Evolutionary conservation across 1,284 basidiomycete genomes (phyloP), one percentile per base, ranked within the genome.

Genomic region (Melampsora larici-populina): DNA sequence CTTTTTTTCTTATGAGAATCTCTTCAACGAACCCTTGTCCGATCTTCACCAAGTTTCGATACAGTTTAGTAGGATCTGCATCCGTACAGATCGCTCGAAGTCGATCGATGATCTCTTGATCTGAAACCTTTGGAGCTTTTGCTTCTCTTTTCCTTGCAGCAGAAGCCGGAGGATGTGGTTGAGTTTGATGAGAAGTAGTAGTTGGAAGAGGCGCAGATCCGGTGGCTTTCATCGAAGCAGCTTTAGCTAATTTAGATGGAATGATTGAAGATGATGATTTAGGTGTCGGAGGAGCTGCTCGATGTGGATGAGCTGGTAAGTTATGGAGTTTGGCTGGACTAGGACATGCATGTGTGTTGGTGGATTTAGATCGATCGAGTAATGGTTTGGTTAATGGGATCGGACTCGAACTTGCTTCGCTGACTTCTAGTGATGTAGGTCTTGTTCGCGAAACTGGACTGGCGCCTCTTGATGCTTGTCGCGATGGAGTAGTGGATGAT

Each of bases 71-170:
- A 58, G 97, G 97, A 84, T 99, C 97, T 6, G 94, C 95, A 82
- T 97, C 93, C 0, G 95, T 96, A 84, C 97, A 99, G 82, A 99
- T 98, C 81, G 91, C 90, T 83, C 93, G 91, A 82, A 99, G 85
- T 63, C 94, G 89, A 81, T 90, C 91, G 79, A 99, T 90, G 79
- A 98, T 93, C 94, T 92, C 82, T 91, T 91, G 79, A 89, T 89
- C 73, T 80, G 81, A 83, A 91, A 90, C 80, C 87, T 88, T 78
- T 2, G 77, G 31, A 63, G 70, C 43, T 69, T 83, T 84, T n/a
- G 81, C 81, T 70, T 84, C 80, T 69, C 84, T 79, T 43, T 81
- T 79, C 17, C 83, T 78, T 55, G 81, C 78, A 49, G 80, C 80
- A 62, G 81, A 67, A 29, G 80, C 76, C 18, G 80, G 72, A 60